phyloP scores from a whole-genome alignment of 2,329 filamentous ascomycete species.

The Neocucurbitaria cava region DNA sequence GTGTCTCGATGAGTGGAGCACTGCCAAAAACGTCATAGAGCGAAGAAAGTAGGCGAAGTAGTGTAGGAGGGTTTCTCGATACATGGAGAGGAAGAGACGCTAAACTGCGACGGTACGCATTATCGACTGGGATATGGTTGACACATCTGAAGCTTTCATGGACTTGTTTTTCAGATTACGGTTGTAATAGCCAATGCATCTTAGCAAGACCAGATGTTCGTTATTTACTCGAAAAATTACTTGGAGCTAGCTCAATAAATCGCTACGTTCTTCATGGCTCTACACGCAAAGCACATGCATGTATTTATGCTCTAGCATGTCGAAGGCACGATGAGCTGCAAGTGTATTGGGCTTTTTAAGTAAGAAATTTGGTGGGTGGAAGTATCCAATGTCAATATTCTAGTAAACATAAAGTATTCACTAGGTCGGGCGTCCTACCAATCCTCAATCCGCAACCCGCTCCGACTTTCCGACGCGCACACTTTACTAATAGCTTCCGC shows the following conservation, averaged over 20 bases:
- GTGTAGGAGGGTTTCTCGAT: background rate
- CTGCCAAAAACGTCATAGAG: background rate
- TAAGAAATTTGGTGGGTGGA: too few species aligned
- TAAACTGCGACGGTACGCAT: background rate
- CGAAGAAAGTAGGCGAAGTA: background rate
- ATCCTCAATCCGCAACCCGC: conserved; percentile 16
- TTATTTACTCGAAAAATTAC: too few species aligned
- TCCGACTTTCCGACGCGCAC: conserved; percentile 8
- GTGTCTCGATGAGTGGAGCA: background rate
- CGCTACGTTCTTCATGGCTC: too few species aligned
- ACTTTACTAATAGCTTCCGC: background rate
- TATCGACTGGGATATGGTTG: background rate
- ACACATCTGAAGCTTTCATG: background rate
- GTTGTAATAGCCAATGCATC: too few species aligned
- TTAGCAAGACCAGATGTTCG: too few species aligned
- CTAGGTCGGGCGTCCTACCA: background rate
- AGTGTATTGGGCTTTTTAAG: too few species aligned
- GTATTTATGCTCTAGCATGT: too few species aligned
- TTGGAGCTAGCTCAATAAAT: too few species aligned
- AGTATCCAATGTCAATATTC: background rate
- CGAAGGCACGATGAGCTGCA: too few species aligned
- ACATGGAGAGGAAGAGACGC: background rate
- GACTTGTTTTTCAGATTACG: background rate
- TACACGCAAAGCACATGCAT: too few species aligned
- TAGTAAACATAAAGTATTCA: background rate